Evolutionary conservation across 352 stramenopile species (phyloP).

Genomic region (Globisporangium parvum): DNA sequence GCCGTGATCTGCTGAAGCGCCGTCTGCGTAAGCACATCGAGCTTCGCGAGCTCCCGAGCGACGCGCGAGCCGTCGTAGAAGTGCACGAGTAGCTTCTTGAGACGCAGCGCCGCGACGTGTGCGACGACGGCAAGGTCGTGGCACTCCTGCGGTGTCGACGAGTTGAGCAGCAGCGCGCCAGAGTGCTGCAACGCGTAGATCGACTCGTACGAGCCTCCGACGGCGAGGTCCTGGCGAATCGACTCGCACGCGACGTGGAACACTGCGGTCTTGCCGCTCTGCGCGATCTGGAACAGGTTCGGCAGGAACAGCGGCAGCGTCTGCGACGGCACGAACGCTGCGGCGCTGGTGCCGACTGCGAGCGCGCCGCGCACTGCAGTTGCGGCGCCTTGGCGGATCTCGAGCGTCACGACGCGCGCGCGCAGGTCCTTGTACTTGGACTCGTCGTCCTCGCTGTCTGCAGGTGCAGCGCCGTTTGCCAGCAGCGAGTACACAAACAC

Average conservation of each 20-base stretch:
- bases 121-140: slow-evolving; percentile 76
- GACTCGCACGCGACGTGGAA: slow-evolving; percentile 62
- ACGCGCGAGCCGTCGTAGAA: slow-evolving; percentile 79
- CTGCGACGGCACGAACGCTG: slow-evolving; percentile 63
- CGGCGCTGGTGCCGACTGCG: slow-evolving; percentile 35
- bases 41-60: slow-evolving; percentile 50
- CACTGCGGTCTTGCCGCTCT: slow-evolving; percentile 32
- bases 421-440: slow-evolving; percentile 18
- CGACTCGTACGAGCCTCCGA: slow-evolving; percentile 55
- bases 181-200: slow-evolving; percentile 67
- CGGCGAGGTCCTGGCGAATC: slow-evolving; percentile 44
- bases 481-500: slow-evolving; percentile 66
- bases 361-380: slow-evolving; percentile 55
- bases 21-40: slow-evolving; percentile 42
- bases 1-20: slow-evolving; percentile 44
- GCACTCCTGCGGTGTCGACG: slow-evolving; percentile 57
- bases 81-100: slow-evolving; percentile 64
- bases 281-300: slow-evolving; percentile 55
- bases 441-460: slow-evolving; percentile 3
- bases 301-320: slow-evolving; percentile 70
- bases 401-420: slow-evolving; percentile 56
- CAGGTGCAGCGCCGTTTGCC: slow-evolving; percentile 4
- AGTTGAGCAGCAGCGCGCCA: slow-evolving; percentile 67
- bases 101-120: slow-evolving; percentile 54
- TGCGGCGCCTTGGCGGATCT: slow-evolving; percentile 51